A percentile compares a stretch with the other conserved stretches of the same genome.
phyloP scores from a whole-genome alignment of 352 stramenopile genomes.

The Phytophthora tubulina region DNA sequence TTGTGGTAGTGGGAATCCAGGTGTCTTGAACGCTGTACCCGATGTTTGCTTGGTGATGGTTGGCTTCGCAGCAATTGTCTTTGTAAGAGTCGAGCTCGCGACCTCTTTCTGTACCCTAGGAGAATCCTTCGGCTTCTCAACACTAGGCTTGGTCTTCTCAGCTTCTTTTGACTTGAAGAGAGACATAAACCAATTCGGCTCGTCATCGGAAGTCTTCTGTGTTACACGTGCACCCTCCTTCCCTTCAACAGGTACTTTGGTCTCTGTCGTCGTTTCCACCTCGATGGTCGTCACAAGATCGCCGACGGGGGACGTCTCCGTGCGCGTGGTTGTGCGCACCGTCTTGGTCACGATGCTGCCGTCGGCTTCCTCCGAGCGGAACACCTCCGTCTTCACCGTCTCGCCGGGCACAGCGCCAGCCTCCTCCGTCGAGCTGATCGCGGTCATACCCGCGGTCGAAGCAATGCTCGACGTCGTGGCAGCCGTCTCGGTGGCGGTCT shows the following conservation, averaged over 20 bases:
- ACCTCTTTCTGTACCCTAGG: slow-evolving; percentile 1
- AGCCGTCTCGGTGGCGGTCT: slow-evolving; percentile 28
- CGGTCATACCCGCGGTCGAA: slow-evolving; percentile 31
- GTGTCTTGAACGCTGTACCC: neutral
- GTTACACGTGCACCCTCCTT: neutral
- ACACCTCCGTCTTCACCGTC: slow-evolving; percentile 34
- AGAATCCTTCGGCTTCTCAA: neutral
- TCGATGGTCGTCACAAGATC: slow-evolving; percentile 32
- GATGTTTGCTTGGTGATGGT: neutral
- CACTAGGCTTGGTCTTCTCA: neutral
- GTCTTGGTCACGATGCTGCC: slow-evolving; percentile 40
- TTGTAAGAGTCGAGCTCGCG: neutral
- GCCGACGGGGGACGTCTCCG: slow-evolving; percentile 20
- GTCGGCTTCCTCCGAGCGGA: slow-evolving; percentile 29
- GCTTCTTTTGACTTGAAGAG: slow-evolving; percentile 15
- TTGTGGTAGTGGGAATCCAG: too few relatives aligned
- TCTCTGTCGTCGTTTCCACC: slow-evolving; percentile 33
- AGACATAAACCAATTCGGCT: slow-evolving; percentile 29
- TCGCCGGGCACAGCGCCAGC: slow-evolving; percentile 9
- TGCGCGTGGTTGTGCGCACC: slow-evolving; percentile 34
- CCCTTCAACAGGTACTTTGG: slow-evolving; percentile 5
- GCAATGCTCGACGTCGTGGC: slow-evolving; percentile 20
- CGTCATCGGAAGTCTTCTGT: neutral
- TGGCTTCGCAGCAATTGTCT: slow-evolving; percentile 1
- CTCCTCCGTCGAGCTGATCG: slow-evolving; percentile 31